These are phyloP conservation scores for Phytophthora fragariaefolia DNA, from an alignment of 352 stramenopile species.

Conservation along the genomic window DNA sequence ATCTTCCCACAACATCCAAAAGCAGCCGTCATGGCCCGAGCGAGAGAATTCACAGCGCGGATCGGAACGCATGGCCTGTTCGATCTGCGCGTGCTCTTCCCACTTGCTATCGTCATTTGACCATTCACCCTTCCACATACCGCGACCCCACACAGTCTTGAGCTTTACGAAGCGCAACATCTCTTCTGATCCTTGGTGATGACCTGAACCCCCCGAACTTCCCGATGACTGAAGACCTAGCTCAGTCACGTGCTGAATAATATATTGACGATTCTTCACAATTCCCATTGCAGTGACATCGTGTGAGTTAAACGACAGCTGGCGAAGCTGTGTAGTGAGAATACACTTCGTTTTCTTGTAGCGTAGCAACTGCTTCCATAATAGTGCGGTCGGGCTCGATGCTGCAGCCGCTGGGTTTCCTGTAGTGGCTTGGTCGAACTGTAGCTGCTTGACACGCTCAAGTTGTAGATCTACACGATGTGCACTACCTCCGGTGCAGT, in stretches of 20 bases:
- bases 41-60: constrained; percentile 68
- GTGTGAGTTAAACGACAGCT: constrained; percentile 71
- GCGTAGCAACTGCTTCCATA: constrained; percentile 79
- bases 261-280: constrained; percentile 81
- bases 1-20: constrained; percentile 87
- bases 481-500: constrained; percentile 88
- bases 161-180: constrained; percentile 80
- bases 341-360: constrained; percentile 68
- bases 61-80: constrained; percentile 68
- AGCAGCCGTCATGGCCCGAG: constrained; percentile 75
- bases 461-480: constrained; percentile 76
- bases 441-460: constrained; percentile 42
- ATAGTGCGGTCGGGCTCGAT: constrained; percentile 36
- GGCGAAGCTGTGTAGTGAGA: constrained; percentile 70
- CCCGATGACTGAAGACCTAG: constrained; percentile 33
- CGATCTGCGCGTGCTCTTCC: constrained; percentile 82
- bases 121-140: constrained; percentile 86
- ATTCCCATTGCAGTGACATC: constrained; percentile 68
- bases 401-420: constrained; percentile 15
- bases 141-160: constrained; percentile 80
- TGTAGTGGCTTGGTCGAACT: constrained; percentile 33
- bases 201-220: background rate
- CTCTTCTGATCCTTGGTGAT: constrained; percentile 3
- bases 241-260: constrained; percentile 75
- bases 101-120: constrained; percentile 86